These are phyloP conservation scores for Uromyces viciae-fabae DNA, from an alignment of 1,284 basidiomycete species.

Conservation along the genomic window DNA sequence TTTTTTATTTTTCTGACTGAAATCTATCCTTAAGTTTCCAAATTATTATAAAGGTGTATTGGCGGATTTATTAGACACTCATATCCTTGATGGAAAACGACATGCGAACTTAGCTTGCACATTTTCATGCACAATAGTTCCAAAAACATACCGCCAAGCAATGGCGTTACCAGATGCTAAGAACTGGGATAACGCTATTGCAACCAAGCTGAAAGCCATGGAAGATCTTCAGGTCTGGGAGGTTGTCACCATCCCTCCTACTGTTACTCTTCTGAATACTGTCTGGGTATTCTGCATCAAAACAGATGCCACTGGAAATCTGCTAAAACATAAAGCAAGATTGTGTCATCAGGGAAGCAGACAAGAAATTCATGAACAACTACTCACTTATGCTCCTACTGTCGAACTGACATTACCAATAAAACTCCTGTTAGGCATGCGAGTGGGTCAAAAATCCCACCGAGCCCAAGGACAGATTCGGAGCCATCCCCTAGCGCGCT, in stretches of 20 bases:
- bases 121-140: no score
- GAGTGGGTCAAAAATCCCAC: no score
- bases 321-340: neutral
- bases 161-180: neutral
- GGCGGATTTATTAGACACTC: no score
- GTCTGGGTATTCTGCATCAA: slow-evolving; percentile 7
- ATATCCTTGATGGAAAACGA: no score
- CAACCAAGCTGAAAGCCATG: neutral
- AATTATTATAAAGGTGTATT: no score
- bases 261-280: neutral
- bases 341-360: neutral
- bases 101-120: no score
- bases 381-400: neutral
- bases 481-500: no score
- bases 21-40: no score
- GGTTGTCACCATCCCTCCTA: neutral
- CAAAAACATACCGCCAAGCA: neutral
- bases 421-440: no score
- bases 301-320: neutral
- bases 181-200: neutral
- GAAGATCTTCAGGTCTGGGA: neutral
- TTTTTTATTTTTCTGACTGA: no score
- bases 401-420: no score
- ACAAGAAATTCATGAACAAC: neutral
- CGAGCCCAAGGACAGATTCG: no score